Conservation (phyloP, 208 protist species). For the Crithidia thermophila region DNA sequence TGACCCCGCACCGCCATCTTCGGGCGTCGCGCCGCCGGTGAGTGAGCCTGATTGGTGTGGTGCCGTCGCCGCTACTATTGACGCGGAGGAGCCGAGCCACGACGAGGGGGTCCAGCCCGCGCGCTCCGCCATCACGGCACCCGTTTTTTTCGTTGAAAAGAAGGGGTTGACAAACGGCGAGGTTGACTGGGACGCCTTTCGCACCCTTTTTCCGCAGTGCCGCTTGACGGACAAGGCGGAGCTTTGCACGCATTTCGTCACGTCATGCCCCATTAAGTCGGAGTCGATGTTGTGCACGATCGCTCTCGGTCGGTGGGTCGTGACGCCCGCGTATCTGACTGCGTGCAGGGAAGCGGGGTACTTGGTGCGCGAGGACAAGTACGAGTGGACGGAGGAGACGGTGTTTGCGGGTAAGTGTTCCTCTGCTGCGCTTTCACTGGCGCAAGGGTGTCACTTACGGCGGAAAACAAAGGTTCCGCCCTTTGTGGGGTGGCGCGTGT, state of each 20-base stretch:
- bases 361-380: conserved; percentile 43
- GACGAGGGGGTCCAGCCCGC: too few relatives aligned
- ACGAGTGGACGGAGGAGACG: conserved; percentile 58
- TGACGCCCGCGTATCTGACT: conserved; percentile 61
- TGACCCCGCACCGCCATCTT: not conserved
- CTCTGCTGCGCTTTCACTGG: conserved; percentile 40
- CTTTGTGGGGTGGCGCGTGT: conserved; percentile 52
- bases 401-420: conserved; percentile 24
- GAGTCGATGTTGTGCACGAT: conserved; percentile 66
- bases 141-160: conserved; percentile 32
- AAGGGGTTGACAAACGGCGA: conserved; percentile 13
- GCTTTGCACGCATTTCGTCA: conserved; percentile 80
- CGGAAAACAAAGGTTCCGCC: conserved; percentile 30
- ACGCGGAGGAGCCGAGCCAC: too few relatives aligned
- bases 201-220: conserved; percentile 11
- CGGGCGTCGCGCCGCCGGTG: not conserved
- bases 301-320: conserved; percentile 66
- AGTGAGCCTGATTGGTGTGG: not conserved
- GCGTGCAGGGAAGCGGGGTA: conserved; percentile 31
- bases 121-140: not conserved
- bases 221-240: conserved; percentile 36
- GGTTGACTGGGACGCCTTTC: conserved; percentile 23
- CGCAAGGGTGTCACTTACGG: conserved; percentile 48
- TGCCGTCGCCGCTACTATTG: too few relatives aligned
- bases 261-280: conserved; percentile 56